A percentile compares a stretch with the other conserved stretches of the same genome.
These are phyloP conservation scores for Fusarium citri DNA, from an alignment of 2,329 filamentous ascomycete genomes.

Conservation along the genomic window DNA sequence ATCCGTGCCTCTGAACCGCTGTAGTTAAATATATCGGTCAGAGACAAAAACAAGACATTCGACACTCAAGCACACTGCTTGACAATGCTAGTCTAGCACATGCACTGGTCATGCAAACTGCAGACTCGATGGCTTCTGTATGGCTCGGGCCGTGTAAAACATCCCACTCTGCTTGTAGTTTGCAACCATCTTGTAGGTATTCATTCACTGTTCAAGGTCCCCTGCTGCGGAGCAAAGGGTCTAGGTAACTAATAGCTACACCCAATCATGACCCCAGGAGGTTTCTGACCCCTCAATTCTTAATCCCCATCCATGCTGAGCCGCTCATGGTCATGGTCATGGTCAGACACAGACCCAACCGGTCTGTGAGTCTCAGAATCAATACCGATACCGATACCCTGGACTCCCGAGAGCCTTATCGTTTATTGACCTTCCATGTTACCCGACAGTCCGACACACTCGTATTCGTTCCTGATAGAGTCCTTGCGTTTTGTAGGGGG, in stretches of 20 bases:
- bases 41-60: slow-evolving; percentile 1
- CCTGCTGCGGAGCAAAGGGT: slow-evolving; percentile 31
- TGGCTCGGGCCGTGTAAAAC: slow-evolving; percentile 23
- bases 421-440: not conserved
- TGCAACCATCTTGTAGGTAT: slow-evolving; percentile 16
- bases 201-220: slow-evolving; percentile 23
- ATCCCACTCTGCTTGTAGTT: slow-evolving; percentile 27
- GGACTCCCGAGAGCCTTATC: not conserved
- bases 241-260: not conserved
- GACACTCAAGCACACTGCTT: not conserved
- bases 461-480: slow-evolving; percentile 1
- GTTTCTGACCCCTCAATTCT: slow-evolving; percentile 25
- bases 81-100: not conserved
- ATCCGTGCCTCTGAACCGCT: slow-evolving; percentile 7
- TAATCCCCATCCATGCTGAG: slow-evolving; percentile 35
- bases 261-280: slow-evolving; percentile 23
- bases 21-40: slow-evolving; percentile 10
- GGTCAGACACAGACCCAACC: slow-evolving; percentile 5
- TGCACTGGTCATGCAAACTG: slow-evolving; percentile 20
- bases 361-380: slow-evolving; percentile 9
- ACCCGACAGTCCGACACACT: not conserved
- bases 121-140: slow-evolving; percentile 16
- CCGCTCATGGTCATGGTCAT: slow-evolving; percentile 13
- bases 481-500: not conserved
- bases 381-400: not conserved